Base-by-base conservation (phyloP, 805 yeast genomes). In the Diddensiella santjacobensis region DNA sequence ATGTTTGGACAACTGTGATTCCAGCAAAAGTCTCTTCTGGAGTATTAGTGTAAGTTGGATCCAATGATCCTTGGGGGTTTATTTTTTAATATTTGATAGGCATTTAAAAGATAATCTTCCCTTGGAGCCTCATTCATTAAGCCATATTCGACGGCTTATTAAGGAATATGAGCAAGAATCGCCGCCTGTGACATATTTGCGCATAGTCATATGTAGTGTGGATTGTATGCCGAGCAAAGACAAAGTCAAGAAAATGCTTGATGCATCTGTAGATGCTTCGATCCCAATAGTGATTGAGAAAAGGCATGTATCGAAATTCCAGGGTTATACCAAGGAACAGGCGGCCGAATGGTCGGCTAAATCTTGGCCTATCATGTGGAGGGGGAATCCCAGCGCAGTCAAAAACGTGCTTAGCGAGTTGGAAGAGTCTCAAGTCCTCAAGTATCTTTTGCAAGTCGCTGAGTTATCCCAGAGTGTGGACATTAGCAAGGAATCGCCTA, bases 291-390 rank as follows among this genome's bases (percentile, higher is more conserved):
- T 11, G 8, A 42, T 53, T 13, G 52, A 35, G 26, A 51, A 6
- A 36, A 54, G 22, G 51, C 60, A 65, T 3, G 78, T 87, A 1
- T 93, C 97, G 0, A 58, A 58, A 22, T 72, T 71, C 48, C 74
- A 77, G n/a, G 95, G 97, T 0, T 71, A 75, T 3, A 80, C 87
- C 2, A 85, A 83, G 55, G 88, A 83, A n/a, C 64, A 79, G 13
- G 75, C 84, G 19, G 50, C 65, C 1, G 69, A 71, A 37, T 90
- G 96, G 96, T 76, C 89, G 2, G 37, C 35, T 19, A 48, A 64
- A 3, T 55, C 68, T 15, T 91, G 98, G 99, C 98, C 98, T 0
- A 68, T 87, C 46, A 74, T 87, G 35, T 93, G 98, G 98, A 82
- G 89, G 56, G 98, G 98, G 0, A 88, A 90, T 60, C 95, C 96